Evolutionary conservation across 2,329 filamentous ascomycete genomes (phyloP), one percentile per base, ranked within the genome.

Genomic region (Aspergillus neoniger): DNA sequence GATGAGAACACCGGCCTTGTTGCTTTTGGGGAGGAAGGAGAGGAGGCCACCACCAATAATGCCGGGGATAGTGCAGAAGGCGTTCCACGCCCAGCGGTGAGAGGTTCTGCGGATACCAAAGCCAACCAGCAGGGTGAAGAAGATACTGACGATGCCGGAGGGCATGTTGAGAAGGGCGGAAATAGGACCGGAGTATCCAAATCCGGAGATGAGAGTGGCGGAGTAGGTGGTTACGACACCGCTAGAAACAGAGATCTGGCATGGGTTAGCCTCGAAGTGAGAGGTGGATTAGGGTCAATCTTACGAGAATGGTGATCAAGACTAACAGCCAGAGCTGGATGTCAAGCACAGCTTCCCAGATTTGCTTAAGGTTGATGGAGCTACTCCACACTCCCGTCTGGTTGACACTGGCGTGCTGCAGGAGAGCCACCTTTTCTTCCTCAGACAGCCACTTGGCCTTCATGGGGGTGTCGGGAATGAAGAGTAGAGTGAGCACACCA

Each of bases 321-420:
- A 69, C 71, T 23, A 81, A 67, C 10, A 80, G 67, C 78, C 77
- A 81, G 3, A 82, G 76, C 58, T 84, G 81, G 1, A 77, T 64
- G 41, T 83, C 79, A 6, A 59, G 36, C 8, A 83, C 67, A 6
- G 76, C 76, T 69, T 85, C 83, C 49, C 74, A 64, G 14, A 84
- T 73, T 52, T 85, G 82, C 12, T 74, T 69, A 3, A 67, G 48
- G 58, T 84, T 82, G 66, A 84, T 77, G 41, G 76, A 74, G 51
- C 81, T 80, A 66, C 81, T 83, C 64, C 82, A 79, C 2, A 84
- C 79, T 2, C 82, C 83, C 0, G 81, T 84, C 60, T 83, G 79
- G 41, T 83, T 82, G 32, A 74, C 74, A 2, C 79, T 73, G 0
- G 84, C 74, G 1, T 82, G 76, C 51, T 80, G 74, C 19, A 80